A percentile compares a stretch with the other conserved stretches of the same genome.
phyloP scores from a whole-genome alignment of 2,329 filamentous ascomycete species.

The Pseudogymnoascus sp. region DNA sequence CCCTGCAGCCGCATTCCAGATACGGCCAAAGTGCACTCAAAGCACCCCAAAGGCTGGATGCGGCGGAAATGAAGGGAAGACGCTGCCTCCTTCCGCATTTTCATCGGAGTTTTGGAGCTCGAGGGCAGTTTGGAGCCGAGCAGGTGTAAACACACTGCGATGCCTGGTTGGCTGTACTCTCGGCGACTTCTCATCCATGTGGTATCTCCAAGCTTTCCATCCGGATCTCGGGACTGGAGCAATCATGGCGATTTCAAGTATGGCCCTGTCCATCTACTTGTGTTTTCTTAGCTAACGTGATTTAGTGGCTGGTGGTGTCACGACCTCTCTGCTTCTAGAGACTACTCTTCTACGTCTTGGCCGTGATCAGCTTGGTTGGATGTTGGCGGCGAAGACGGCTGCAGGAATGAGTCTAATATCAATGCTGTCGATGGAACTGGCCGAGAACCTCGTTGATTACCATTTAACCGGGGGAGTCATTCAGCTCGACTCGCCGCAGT shows the following conservation, averaged over 20 bases:
- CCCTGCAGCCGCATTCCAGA: neutral
- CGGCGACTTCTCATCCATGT: constrained; percentile 51
- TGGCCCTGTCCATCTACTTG: constrained; percentile 12
- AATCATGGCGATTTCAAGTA: constrained; percentile 48
- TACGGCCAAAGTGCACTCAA: neutral
- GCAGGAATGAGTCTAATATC: constrained; percentile 53
- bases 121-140: constrained; percentile 39
- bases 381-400: constrained; percentile 41
- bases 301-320: constrained; percentile 44
- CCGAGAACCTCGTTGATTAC: constrained; percentile 49
- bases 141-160: constrained; percentile 46
- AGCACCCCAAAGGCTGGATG: neutral
- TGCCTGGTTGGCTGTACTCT: constrained; percentile 48
- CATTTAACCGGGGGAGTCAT: constrained; percentile 46
- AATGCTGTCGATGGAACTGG: constrained; percentile 52
- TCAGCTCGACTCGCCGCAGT: constrained; percentile 38
- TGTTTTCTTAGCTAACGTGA: neutral
- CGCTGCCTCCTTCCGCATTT: neutral
- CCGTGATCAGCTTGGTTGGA: constrained; percentile 41
- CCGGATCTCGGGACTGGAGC: constrained; percentile 37
- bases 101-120: constrained; percentile 30
- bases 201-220: constrained; percentile 44
- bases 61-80: neutral
- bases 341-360: constrained; percentile 44
- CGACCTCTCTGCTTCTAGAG: constrained; percentile 46